Evolutionary conservation across 768 basidiomycete genomes (phyloP).

Genomic region (Lactarius psammicola): DNA sequence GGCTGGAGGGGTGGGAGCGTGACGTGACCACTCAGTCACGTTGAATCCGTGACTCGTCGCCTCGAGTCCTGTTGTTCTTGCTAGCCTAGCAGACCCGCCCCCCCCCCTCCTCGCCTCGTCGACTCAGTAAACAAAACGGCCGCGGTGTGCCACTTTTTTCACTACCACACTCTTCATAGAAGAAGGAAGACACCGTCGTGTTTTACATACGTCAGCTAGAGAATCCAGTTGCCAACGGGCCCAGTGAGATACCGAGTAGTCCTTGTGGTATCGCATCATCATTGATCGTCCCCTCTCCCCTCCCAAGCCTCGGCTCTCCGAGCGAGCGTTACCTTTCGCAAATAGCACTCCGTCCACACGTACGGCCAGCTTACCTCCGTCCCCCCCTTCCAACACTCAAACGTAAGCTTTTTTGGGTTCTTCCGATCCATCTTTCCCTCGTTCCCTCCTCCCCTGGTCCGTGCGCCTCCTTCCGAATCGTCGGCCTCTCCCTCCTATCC

Average conservation of each 20-base stretch:
- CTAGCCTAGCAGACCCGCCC: conserved; percentile 19
- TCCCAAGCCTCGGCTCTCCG: conserved; percentile 30
- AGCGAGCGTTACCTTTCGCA: conserved; percentile 24
- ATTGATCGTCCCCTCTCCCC: conserved; percentile 29
- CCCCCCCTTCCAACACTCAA: conserved; percentile 11
- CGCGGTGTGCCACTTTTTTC: not conserved
- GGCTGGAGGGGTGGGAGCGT: conserved; percentile 24
- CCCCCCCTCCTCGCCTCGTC: conserved; percentile 14
- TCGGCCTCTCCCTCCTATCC: conserved; percentile 19
- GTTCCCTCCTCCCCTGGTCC: conserved; percentile 22
- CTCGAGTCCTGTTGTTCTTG: conserved; percentile 25
- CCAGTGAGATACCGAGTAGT: conserved; percentile 22
- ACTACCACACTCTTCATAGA: not conserved
- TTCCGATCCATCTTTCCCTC: conserved; percentile 23
- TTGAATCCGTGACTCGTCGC: conserved; percentile 23
- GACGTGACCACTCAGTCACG: conserved; percentile 28
- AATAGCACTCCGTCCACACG: conserved; percentile 21
- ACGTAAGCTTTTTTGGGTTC: conserved; percentile 29
- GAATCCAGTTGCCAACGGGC: not conserved
- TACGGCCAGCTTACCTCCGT: conserved; percentile 24
- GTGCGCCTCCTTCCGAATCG: conserved; percentile 18
- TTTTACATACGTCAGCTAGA: conserved; percentile 14
- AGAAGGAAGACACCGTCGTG: conserved; percentile 12
- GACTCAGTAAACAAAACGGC: conserved; percentile 11
- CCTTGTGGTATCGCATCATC: conserved; percentile 28